A percentile compares a stretch with the other conserved stretches of the same genome.
Evolutionary conservation across 2,329 filamentous ascomycete genomes (phyloP).

Genomic region (Juglanconis sp.): DNA sequence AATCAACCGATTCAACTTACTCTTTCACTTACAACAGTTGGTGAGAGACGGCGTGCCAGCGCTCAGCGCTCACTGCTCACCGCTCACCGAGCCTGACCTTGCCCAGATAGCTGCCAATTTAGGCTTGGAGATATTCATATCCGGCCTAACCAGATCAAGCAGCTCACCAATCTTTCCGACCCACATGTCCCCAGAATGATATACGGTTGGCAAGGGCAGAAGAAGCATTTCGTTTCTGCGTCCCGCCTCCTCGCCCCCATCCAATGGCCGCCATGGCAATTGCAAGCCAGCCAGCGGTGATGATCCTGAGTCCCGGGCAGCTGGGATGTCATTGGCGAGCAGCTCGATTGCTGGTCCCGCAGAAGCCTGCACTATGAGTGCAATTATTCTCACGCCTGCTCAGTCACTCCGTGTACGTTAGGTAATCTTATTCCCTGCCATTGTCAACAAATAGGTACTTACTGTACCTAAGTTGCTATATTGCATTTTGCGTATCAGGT

Average conservation of each 20-base stretch:
- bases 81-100: neutral
- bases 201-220: neutral
- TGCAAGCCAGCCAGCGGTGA: neutral
- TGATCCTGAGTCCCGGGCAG: neutral
- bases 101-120: neutral
- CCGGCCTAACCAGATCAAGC: constrained; percentile 1
- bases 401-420: too few relatives aligned
- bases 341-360: neutral
- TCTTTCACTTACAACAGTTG: too few relatives aligned
- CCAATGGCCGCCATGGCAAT: constrained; percentile 1
- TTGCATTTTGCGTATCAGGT: too few relatives aligned
- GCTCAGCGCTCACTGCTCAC: neutral
- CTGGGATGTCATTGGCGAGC: neutral
- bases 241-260: neutral
- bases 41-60: too few relatives aligned
- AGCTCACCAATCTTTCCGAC: neutral
- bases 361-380: neutral
- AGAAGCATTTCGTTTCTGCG: neutral
- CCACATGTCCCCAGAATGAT: neutral
- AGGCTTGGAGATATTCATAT: neutral
- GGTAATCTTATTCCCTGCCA: too few relatives aligned
- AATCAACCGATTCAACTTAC: too few relatives aligned
- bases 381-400: too few relatives aligned
- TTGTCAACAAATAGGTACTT: too few relatives aligned
- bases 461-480: too few relatives aligned